Percentiles rank a stretch among this genome's conserved stretches.
Evolutionary conservation across 176 grass and related monocot species (phyloP).

Genomic region (Oryza brachyantha): DNA sequence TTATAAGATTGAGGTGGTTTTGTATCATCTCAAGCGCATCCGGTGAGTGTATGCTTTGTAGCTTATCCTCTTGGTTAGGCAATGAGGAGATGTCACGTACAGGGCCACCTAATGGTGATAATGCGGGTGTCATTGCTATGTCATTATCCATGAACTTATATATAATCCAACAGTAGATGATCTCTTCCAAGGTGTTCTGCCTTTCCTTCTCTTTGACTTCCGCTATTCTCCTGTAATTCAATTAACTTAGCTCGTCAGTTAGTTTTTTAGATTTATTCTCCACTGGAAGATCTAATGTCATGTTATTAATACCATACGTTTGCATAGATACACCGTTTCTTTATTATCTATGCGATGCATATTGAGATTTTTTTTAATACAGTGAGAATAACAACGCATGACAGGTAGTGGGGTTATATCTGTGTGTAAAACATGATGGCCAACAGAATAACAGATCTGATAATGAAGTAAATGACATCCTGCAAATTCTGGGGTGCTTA

Average conservation of each 20-base stretch:
- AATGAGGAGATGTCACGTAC: constrained; percentile 48
- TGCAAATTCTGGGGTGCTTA: constrained; percentile 16
- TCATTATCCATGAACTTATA: constrained; percentile 88
- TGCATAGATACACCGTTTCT: not conserved
- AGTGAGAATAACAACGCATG: not conserved
- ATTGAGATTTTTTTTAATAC: not conserved
- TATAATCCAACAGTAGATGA: constrained; percentile 82
- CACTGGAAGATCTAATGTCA: not conserved
- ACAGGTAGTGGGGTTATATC: not conserved
- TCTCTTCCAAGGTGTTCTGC: constrained; percentile 76
- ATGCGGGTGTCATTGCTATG: constrained; percentile 71
- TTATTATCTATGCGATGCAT: not conserved
- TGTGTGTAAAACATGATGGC: not conserved
- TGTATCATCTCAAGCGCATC: constrained; percentile 93
- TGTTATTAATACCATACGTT: not conserved
- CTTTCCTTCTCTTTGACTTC: constrained; percentile 97
- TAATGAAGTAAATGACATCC: not conserved
- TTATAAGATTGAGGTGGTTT: constrained; percentile 77
- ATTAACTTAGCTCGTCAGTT: constrained; percentile 3
- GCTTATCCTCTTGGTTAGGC: constrained; percentile 74
- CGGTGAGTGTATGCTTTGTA: constrained; percentile 72
- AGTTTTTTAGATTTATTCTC: not conserved
- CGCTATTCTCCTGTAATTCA: constrained; percentile 85
- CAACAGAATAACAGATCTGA: not conserved
- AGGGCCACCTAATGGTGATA: constrained; percentile 49